phyloP scores from a whole-genome alignment of 305 asterid species.

The Rubia occidens region DNA sequence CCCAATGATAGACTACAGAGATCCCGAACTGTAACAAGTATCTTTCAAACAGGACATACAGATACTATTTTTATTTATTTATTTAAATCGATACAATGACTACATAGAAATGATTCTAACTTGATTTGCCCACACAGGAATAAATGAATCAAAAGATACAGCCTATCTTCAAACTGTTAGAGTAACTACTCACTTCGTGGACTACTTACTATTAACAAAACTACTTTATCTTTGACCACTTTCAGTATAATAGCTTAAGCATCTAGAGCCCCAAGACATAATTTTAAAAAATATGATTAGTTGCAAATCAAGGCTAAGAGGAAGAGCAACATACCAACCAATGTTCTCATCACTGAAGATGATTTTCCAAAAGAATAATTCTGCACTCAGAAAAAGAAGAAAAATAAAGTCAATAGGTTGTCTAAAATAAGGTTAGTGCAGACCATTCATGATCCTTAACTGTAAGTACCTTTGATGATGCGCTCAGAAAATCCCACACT shows the following conservation, averaged over 20 bases:
- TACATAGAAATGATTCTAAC: not conserved
- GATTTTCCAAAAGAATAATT: conserved; percentile 95
- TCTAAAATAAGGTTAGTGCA: conserved; percentile 10
- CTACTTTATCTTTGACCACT: not conserved
- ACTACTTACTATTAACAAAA: not conserved
- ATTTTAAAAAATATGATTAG: not conserved
- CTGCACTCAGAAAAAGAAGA: conserved; percentile 35
- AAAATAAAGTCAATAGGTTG: conserved; percentile 21
- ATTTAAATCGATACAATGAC: not conserved
- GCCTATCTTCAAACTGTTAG: not conserved
- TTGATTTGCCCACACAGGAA: not conserved
- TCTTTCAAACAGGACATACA: not conserved
- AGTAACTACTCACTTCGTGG: not conserved
- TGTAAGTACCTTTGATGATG: conserved; percentile 70
- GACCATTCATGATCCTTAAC: not conserved
- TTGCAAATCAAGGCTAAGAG: not conserved
- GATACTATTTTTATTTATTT: not conserved
- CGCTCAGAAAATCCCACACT: conserved; percentile 97
- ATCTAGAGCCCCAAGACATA: not conserved
- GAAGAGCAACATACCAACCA: conserved; percentile 62
- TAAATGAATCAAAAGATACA: not conserved
- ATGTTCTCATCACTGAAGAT: conserved; percentile 78
- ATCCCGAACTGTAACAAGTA: not conserved
- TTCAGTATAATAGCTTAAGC: not conserved
- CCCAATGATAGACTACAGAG: not conserved